Percentiles rank a stretch among this genome's conserved stretches.
Evolutionary conservation across 768 basidiomycete genomes (phyloP).

Genomic region (Coprinopsis sp.): DNA sequence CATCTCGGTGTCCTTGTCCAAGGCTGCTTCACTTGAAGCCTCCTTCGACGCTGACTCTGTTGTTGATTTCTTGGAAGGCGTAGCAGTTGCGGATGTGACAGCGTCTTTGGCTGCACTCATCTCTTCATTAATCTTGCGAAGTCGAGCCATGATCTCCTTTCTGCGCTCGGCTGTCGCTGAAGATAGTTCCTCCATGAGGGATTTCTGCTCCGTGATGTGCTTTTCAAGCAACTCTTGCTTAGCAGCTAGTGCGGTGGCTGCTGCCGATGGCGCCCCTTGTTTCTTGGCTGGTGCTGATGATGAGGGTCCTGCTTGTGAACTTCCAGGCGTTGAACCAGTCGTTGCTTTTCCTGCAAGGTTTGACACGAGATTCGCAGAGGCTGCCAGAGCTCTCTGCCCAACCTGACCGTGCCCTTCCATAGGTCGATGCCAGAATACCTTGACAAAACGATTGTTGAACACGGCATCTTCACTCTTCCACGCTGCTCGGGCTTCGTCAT

Average conservation of each 20-base stretch:
- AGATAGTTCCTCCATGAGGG: constrained; percentile 66
- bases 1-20: constrained; percentile 84
- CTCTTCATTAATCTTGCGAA: constrained; percentile 76
- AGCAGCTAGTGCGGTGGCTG: constrained; percentile 53
- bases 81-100: constrained; percentile 23
- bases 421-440: constrained; percentile 92
- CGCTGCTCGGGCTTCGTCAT: constrained; percentile 80
- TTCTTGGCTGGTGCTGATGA: constrained; percentile 12
- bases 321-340: not conserved
- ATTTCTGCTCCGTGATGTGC: constrained; percentile 86
- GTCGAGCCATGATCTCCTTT: constrained; percentile 68
- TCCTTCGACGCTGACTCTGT: constrained; percentile 42
- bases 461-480: constrained; percentile 96
- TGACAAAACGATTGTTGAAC: constrained; percentile 91
- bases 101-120: constrained; percentile 46
- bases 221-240: constrained; percentile 75
- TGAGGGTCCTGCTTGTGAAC: constrained; percentile 20
- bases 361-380: constrained; percentile 72
- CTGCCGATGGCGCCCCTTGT: constrained; percentile 23
- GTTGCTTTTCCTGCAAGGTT: constrained; percentile 45
- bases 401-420: constrained; percentile 85
- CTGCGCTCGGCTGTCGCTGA: constrained; percentile 68
- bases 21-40: constrained; percentile 39
- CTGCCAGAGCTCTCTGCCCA: constrained; percentile 75
- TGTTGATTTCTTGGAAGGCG: constrained; percentile 22